phyloP scores from a whole-genome alignment of 208 protist genomes.

The Endotrypanum monterogeii region DNA sequence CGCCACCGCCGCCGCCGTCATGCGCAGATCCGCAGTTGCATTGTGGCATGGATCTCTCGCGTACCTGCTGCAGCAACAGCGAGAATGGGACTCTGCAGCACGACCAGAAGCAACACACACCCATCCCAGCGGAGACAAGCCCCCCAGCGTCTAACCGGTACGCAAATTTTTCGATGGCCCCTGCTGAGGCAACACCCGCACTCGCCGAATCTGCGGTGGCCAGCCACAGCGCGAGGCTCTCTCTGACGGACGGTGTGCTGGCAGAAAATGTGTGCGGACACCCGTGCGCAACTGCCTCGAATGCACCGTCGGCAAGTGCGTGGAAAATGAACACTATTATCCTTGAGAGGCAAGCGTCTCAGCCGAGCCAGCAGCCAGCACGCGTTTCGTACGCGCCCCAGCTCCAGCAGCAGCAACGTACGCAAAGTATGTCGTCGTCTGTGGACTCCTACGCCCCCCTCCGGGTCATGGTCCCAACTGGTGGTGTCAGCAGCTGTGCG shows the following conservation, averaged over 20 bases:
- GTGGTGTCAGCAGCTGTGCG: neutral
- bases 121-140: neutral
- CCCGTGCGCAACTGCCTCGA: neutral
- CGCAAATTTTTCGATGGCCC: neutral
- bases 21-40: slow-evolving; percentile 5
- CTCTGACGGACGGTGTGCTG: neutral
- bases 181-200: neutral
- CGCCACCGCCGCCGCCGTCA: slow-evolving; percentile 7
- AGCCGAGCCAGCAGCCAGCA: too few relatives aligned
- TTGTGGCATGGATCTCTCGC: too few relatives aligned
- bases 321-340: neutral
- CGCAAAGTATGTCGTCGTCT: neutral
- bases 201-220: neutral
- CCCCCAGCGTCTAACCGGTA: neutral
- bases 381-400: neutral
- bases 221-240: neutral
- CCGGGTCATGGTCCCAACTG: neutral
- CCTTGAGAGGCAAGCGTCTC: too few relatives aligned
- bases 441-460: neutral
- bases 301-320: neutral
- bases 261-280: neutral
- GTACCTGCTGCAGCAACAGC: neutral
- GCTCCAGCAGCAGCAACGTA: neutral
- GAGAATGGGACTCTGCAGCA: neutral
- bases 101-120: neutral